A percentile compares a stretch with the other conserved stretches of the same genome.
Evolutionary conservation across 108 stramenopile genomes (phyloP).

Genomic region (Nitzschia putrida): DNA sequence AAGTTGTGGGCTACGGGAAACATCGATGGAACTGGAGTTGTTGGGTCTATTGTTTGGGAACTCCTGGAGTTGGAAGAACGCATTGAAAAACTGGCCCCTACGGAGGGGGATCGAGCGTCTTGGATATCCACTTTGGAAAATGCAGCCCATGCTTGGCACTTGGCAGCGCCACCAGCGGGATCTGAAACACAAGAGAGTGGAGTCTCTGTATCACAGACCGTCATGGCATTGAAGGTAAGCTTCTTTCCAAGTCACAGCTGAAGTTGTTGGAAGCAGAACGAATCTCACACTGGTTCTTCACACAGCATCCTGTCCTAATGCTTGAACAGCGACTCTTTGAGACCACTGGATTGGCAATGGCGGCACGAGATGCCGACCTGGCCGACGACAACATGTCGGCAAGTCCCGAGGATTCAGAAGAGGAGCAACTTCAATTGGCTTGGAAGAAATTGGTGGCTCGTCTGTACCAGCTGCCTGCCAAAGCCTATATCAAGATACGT

Average conservation of each 20-base stretch:
- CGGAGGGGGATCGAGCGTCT: conserved; percentile 46
- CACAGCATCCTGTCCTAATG: conserved; percentile 44
- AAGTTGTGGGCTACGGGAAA: conserved; percentile 44
- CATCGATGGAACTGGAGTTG: conserved; percentile 63
- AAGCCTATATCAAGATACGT: conserved; percentile 52
- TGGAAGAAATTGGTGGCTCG: conserved; percentile 78
- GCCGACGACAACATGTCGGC: conserved; percentile 75
- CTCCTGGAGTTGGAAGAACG: conserved; percentile 65
- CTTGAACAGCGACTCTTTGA: conserved; percentile 55
- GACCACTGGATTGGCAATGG: conserved; percentile 63
- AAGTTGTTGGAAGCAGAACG: background rate
- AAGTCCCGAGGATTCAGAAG: conserved; percentile 46
- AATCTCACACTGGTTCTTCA: background rate
- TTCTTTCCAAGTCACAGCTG: background rate
- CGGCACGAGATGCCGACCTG: conserved; percentile 61
- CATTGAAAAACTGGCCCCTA: conserved; percentile 64
- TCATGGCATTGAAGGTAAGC: conserved; percentile 57
- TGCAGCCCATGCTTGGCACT: conserved; percentile 60
- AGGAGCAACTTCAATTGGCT: conserved; percentile 38
- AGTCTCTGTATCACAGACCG: conserved; percentile 39
- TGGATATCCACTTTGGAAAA: conserved; percentile 66
- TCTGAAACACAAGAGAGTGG: background rate
- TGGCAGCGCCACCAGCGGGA: conserved; percentile 21
- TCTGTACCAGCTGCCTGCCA: conserved; percentile 51
- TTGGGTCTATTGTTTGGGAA: conserved; percentile 58